Evolutionary conservation across 805 yeast genomes (phyloP), one percentile per base, ranked within the genome.

Genomic region (Saturnispora quitensis): DNA sequence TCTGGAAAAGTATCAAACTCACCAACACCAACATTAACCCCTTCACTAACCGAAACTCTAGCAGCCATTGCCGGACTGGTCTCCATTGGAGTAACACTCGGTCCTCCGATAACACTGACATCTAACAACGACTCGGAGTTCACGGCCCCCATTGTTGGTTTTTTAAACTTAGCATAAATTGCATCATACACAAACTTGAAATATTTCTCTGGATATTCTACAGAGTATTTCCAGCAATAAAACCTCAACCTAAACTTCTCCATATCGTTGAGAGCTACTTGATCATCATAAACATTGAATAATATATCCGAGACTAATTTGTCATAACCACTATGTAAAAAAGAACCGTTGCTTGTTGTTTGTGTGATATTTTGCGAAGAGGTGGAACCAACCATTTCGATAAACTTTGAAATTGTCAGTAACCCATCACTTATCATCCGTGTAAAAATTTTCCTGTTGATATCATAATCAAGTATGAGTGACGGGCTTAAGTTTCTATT

Each of bases 391-490:
- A 62, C 58, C 5, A 73, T 57, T 15, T 68, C 70, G 5, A 70
- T 61, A 1, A 73, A 56, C 1, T 65, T 55, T 15, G 67, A 60
- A 4, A 76, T 45, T 2, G 61, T 56, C 2, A 73, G 55, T 40
- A 75, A 63, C 18, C 68, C 73, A 49, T 71, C 67, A 12, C 68
- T 52, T 1, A 75, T 58, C 43, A 76, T 53, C 28, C 64, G 68
- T n/a, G 68, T 51, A 6, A 74, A 55, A 12, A 75, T 62, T 40
- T 65, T 72, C 44, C 67, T 55, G 50, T 71, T 67, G 24, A 64
- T 55, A 2, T 68, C 65, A 51, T 68, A 71, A 43, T 70, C 71
- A 27, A 68, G 53, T 20, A 67, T 58, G 17, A 68, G 45, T 0
- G 69, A 62, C 1, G 71, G 67, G n/a, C 62, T 51, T 0, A 66